Base-by-base conservation (phyloP, 306 rosid species). In the Quercus suber region DNA sequence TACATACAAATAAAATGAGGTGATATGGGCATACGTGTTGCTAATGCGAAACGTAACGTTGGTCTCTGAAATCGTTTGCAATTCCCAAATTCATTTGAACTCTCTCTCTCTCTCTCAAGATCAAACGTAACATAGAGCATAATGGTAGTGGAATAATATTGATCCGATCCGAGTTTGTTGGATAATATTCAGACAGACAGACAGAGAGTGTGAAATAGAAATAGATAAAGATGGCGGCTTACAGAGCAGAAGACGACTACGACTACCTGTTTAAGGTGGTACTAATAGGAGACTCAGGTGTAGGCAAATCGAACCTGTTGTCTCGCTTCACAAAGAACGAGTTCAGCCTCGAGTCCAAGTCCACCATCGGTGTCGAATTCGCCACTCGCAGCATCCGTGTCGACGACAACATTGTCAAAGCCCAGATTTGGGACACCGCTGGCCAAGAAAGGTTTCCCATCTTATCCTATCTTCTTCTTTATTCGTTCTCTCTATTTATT, bases 361-460 rank as follows among this genome's bases (percentile, higher is more conserved):
- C 91, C 25, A 88, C 91, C 20, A 88, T 88, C 35, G 89, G 91
- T 11, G 89, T 88, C 17, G 91, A 88, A 71, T 88, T 88, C 71
- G 91, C 89, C 56, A 88, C 91, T 3, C 68, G 89, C 28, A 88
- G 88, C 64, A 86, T 88, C 27, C 84, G 61, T 6, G 91, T 86
- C 14, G 88, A 86, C 2, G 86, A 88, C 17, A 88, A 86, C 83
- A 78, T 88, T 73, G 78, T 88, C 76, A 88, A 88, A 84, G 89
- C 89, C 61, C 91, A 88, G 91, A 88, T 88, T 88, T 88, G 89
- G 91, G 91, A 88, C 69, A 88, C 91, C 73, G 91, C 88, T 60
- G 89, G 89, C 52, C 91, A 88, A 81, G 89, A 88, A 78, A 86
- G 91, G 89, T 87, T 55, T 6, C 11, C 45, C 45, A 11, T 3